phyloP scores from a whole-genome alignment of 2,329 filamentous ascomycete species.

The Xylaria sp. region DNA sequence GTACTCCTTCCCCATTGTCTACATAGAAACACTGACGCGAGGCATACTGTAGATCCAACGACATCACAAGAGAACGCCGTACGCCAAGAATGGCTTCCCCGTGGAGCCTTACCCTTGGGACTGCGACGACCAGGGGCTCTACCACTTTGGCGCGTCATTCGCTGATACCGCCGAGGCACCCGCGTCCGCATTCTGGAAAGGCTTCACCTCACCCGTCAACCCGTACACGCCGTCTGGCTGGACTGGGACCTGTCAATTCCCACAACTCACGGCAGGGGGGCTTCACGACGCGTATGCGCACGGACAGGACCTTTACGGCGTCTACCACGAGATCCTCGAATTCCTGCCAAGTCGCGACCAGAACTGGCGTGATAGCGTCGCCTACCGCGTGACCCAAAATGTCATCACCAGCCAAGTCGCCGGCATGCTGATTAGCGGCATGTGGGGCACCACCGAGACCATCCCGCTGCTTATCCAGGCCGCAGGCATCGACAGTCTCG shows the following conservation, averaged over 20 bases:
- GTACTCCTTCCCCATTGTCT: no score
- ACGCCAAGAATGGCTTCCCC: slow-evolving; percentile 71
- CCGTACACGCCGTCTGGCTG: slow-evolving; percentile 63
- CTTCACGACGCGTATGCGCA: slow-evolving; percentile 71
- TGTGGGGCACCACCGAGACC: slow-evolving; percentile 47
- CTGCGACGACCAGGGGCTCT: slow-evolving; percentile 65
- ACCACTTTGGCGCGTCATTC: slow-evolving; percentile 60
- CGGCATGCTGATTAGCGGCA: slow-evolving; percentile 66
- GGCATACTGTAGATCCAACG: slow-evolving; percentile 57
- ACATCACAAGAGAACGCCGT: slow-evolving; percentile 80
- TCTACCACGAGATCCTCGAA: slow-evolving; percentile 64
- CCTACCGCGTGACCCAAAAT: slow-evolving; percentile 74
- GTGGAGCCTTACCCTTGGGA: slow-evolving; percentile 67
- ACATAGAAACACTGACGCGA: not conserved
- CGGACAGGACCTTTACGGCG: slow-evolving; percentile 68
- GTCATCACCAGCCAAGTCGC: slow-evolving; percentile 77
- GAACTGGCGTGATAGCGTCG: slow-evolving; percentile 42
- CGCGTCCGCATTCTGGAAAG: slow-evolving; percentile 59
- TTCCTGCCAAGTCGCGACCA: slow-evolving; percentile 55
- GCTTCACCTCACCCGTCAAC: slow-evolving; percentile 57
- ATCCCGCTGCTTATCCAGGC: slow-evolving; percentile 49
- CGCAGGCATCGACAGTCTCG: slow-evolving; percentile 61
- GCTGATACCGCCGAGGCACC: slow-evolving; percentile 21
- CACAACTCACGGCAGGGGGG: slow-evolving; percentile 68
- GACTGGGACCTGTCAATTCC: slow-evolving; percentile 71